Evolutionary conservation across 2,329 filamentous ascomycete species (phyloP).

Genomic region (Aspergillus versicolor): DNA sequence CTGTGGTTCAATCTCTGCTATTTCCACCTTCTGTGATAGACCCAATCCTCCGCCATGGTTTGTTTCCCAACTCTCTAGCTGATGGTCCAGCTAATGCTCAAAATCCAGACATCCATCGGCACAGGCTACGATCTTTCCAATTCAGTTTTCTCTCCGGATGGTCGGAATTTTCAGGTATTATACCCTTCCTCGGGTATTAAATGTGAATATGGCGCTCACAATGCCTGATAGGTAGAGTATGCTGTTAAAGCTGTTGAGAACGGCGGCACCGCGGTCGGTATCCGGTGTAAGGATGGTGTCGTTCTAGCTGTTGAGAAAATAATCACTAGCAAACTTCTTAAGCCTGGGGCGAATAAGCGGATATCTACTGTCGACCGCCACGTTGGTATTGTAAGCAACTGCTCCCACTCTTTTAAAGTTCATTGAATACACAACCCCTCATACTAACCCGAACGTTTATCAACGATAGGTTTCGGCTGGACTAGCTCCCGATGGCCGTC

Average conservation of each 20-base stretch:
- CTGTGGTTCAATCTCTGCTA: not conserved
- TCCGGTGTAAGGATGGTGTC: constrained; percentile 95
- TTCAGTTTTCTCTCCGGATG: constrained; percentile 98
- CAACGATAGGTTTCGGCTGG: constrained; percentile 77
- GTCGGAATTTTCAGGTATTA: constrained; percentile 90
- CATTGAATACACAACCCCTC: not conserved
- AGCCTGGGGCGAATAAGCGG: constrained; percentile 92
- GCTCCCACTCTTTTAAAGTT: not conserved
- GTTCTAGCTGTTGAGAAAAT: constrained; percentile 97
- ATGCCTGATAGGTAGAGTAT: constrained; percentile 71
- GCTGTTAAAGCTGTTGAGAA: constrained; percentile 98
- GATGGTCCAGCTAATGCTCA: constrained; percentile 17
- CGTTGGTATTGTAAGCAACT: constrained; percentile 75
- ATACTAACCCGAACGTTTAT: not conserved
- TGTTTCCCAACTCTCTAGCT: constrained; percentile 10
- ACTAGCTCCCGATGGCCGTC: constrained; percentile 89
- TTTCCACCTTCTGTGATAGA: not conserved
- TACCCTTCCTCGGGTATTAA: not conserved
- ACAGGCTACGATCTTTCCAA: constrained; percentile 99
- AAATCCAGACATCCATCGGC: constrained; percentile 88
- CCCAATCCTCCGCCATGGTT: constrained; percentile 20
- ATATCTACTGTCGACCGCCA: constrained; percentile 94
- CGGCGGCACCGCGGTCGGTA: constrained; percentile 92
- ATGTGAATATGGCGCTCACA: constrained; percentile 14
- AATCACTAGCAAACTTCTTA: constrained; percentile 90